These are phyloP conservation scores for Didymosphaeria variabile DNA, from an alignment of 2,329 filamentous ascomycete species.

Conservation along the genomic window DNA sequence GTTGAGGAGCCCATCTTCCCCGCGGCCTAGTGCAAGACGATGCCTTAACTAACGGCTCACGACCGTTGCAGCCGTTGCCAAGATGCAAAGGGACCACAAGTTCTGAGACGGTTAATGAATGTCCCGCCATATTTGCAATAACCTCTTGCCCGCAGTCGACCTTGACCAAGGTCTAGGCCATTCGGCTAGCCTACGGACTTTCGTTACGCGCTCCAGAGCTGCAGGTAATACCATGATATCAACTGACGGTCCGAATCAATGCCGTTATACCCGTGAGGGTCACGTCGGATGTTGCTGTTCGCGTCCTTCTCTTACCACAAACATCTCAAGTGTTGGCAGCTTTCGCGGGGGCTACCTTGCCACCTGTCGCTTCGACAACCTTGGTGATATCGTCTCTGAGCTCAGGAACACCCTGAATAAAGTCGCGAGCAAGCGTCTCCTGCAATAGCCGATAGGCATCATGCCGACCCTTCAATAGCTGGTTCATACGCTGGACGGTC, in stretches of 20 bases:
- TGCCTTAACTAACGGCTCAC: background rate
- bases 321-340: conserved; percentile 11
- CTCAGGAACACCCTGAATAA: conserved; percentile 67
- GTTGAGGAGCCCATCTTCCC: background rate
- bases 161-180: background rate
- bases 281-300: background rate
- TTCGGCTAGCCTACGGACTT: no score
- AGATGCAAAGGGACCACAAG: background rate
- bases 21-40: background rate
- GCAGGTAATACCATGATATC: background rate
- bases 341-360: conserved; percentile 34
- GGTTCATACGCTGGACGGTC: conserved; percentile 68
- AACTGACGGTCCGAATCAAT: background rate
- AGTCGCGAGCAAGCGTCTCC: conserved; percentile 66
- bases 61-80: conserved; percentile 5
- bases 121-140: background rate
- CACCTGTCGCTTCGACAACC: conserved; percentile 58
- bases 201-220: background rate
- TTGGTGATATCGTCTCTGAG: conserved; percentile 62
- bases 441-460: conserved; percentile 67
- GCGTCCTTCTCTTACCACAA: background rate
- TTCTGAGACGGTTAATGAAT: background rate
- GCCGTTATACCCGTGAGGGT: conserved; percentile 2
- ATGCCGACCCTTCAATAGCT: conserved; percentile 68
- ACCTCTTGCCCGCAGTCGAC: background rate